These are phyloP conservation scores for Lepidium africanum DNA, from an alignment of 345 rosid species.

Conservation along the genomic window DNA sequence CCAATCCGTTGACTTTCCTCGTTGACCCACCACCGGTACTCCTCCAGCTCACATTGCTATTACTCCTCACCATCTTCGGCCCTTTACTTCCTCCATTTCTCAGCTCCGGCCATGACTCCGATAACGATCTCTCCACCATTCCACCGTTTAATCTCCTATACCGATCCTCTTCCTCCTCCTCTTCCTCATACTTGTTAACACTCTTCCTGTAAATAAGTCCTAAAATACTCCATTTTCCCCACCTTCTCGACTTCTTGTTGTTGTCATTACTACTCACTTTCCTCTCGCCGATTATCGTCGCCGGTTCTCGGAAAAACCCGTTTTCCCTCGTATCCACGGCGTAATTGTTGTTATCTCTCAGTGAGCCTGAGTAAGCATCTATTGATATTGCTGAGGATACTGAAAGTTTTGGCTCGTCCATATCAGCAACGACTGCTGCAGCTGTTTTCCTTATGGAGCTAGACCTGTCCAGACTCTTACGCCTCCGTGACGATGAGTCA, in stretches of 20 bases:
- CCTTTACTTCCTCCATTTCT: slow-evolving; percentile 46
- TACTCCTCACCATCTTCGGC: slow-evolving; percentile 83
- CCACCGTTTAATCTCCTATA: slow-evolving; percentile 60
- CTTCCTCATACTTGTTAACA: slow-evolving; percentile 80
- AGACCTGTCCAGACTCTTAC: slow-evolving; percentile 91
- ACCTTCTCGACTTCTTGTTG: slow-evolving; percentile 67
- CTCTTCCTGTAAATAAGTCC: slow-evolving; percentile 69
- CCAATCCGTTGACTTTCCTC: slow-evolving; percentile 53
- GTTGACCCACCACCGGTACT: slow-evolving; percentile 50
- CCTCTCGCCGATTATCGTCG: slow-evolving; percentile 24
- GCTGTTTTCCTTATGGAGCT: slow-evolving; percentile 75
- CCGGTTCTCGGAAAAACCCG: slow-evolving; percentile 44
- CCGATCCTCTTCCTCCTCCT: slow-evolving; percentile 83
- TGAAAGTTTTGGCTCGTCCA: slow-evolving; percentile 65
- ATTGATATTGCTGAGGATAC: slow-evolving; percentile 47
- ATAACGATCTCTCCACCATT: slow-evolving; percentile 73
- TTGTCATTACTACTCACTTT: slow-evolving; percentile 33
- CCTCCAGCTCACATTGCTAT: slow-evolving; percentile 95
- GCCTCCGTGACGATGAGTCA: slow-evolving; percentile 72
- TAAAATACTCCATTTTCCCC: slow-evolving; percentile 95
- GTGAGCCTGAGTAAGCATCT: slow-evolving; percentile 62
- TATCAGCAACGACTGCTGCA: slow-evolving; percentile 78
- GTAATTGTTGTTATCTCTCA: slow-evolving; percentile 52
- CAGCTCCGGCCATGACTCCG: slow-evolving; percentile 91
- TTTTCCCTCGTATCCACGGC: slow-evolving; percentile 38